Base-by-base conservation (phyloP, 2,329 filamentous ascomycete species). In the Didymosphaeria variabile region DNA sequence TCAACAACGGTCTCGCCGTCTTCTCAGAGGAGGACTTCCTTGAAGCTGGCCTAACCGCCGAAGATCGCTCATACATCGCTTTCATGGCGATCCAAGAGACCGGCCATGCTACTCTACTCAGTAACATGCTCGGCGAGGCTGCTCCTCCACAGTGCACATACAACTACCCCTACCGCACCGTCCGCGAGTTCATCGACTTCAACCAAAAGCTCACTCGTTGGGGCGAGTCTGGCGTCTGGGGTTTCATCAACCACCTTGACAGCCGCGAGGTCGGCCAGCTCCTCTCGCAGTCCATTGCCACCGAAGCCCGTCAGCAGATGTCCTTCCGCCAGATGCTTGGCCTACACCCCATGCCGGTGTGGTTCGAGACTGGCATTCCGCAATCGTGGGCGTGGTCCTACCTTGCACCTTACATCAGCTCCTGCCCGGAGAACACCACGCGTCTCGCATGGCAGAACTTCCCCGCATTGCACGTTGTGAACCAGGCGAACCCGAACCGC, bases 331-430 rank as follows among this genome's bases (percentile, higher is more conserved):
- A 95, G 74, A 92, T 95, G 75, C 84, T 88, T 36, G 92, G 92
- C 17, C 85, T 92, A 7, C 91, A 91, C 78, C 90, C 92, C 23
- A 92, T 92, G 90, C 90, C 91, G 0, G 90, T 91, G 10, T 95
- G 91, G 91, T 93, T 94, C 73, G 88, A 92, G 70, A 84, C 88
- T 6, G 91, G 91, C 42, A 88, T 94, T 26, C 92, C 91, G 0
- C 92, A 96, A 76, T 92, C 89, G 0, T 96, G 92, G 91, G 87
- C 89, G 0, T 96, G 92, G 92, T 91, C 91, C 0, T 84, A 92
- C 23, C 83, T 95, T 5, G 91, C 92, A 0, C 92, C 91, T 0
- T 93, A 93, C 78, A 94, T 96, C 76, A 88, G 87, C 38, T 89
- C 85, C 5, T 96, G 92, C 76, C 92, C 92, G 0, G 80, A 79